Percentiles rank a stretch among this genome's conserved stretches.
Evolutionary conservation across 2,329 filamentous ascomycete species (phyloP).

Genomic region (Nemania serpens): DNA sequence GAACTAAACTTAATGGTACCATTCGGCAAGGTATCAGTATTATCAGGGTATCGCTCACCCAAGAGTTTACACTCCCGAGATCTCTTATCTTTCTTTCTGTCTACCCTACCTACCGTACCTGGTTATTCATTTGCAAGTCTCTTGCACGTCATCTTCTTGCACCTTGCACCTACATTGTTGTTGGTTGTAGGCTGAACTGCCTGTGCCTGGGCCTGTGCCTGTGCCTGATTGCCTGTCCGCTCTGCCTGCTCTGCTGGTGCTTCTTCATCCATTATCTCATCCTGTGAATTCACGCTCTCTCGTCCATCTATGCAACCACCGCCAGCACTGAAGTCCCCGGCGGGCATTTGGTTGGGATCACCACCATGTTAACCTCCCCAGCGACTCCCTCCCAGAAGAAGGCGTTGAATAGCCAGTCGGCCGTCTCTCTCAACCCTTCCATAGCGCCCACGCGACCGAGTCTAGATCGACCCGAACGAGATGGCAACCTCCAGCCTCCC

Average conservation of each 20-base stretch:
- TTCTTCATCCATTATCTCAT: constrained; percentile 5
- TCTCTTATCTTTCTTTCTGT: too few relatives aligned
- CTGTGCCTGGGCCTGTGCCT: too few relatives aligned
- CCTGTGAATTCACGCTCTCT: constrained; percentile 9
- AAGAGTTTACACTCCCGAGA: too few relatives aligned
- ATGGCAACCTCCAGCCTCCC: constrained; percentile 56
- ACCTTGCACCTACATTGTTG: too few relatives aligned
- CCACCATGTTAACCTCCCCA: constrained; percentile 58
- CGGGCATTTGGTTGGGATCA: constrained; percentile 41
- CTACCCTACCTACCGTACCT: too few relatives aligned
- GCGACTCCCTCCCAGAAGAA: constrained; percentile 61
- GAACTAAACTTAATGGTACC: too few relatives aligned
- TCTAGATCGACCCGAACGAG: constrained; percentile 55
- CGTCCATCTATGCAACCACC: constrained; percentile 33
- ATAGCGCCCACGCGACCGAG: constrained; percentile 49
- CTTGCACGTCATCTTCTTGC: too few relatives aligned
- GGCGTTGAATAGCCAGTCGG: constrained; percentile 51
- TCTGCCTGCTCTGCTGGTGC: constrained; percentile 9
- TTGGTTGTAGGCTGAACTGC: too few relatives aligned
- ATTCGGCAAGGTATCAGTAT: not conserved
- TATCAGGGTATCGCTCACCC: too few relatives aligned
- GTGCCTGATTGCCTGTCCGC: too few relatives aligned
- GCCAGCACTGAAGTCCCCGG: constrained; percentile 31
- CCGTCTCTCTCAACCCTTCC: constrained; percentile 44
- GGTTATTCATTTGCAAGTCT: too few relatives aligned